Evolutionary conservation across 805 yeast genomes (phyloP).

Genomic region (Clavispora carvajalis): DNA sequence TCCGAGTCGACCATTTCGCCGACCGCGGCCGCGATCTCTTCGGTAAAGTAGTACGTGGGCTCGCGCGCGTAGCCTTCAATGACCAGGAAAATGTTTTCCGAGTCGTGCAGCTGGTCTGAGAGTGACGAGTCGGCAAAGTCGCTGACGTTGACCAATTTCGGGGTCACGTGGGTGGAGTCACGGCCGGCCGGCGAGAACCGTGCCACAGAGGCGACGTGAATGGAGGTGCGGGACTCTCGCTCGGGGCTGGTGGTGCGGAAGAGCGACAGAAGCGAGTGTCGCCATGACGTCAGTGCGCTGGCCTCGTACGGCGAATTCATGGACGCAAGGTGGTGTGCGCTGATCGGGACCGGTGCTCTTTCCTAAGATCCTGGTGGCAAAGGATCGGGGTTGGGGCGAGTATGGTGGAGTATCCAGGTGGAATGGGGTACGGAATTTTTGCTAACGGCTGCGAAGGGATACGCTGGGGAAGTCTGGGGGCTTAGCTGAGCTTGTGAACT

Average conservation of each 20-base stretch:
- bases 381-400: too few relatives aligned
- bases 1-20: neutral
- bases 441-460: too few relatives aligned
- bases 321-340: neutral
- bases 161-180: slow-evolving; percentile 1
- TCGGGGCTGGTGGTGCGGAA: neutral
- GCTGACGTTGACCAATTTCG: slow-evolving; percentile 15
- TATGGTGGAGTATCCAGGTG: too few relatives aligned
- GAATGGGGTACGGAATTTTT: too few relatives aligned
- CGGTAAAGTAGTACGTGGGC: slow-evolving; percentile 8
- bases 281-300: neutral
- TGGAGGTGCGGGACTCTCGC: slow-evolving; percentile 2
- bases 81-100: slow-evolving; percentile 28
- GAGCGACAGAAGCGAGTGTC: neutral
- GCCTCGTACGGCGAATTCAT: neutral
- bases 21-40: slow-evolving; percentile 6
- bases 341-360: neutral
- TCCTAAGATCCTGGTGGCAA: too few relatives aligned
- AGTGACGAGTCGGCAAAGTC: slow-evolving; percentile 39
- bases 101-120: slow-evolving; percentile 10
- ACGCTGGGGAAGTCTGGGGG: too few relatives aligned
- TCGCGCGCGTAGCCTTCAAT: slow-evolving; percentile 22
- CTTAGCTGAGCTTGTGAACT: too few relatives aligned
- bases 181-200: slow-evolving; percentile 1
- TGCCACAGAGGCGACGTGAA: slow-evolving; percentile 5